phyloP scores from a whole-genome alignment of 2,329 filamentous ascomycete genomes.

The Xylariaceae sp. region DNA sequence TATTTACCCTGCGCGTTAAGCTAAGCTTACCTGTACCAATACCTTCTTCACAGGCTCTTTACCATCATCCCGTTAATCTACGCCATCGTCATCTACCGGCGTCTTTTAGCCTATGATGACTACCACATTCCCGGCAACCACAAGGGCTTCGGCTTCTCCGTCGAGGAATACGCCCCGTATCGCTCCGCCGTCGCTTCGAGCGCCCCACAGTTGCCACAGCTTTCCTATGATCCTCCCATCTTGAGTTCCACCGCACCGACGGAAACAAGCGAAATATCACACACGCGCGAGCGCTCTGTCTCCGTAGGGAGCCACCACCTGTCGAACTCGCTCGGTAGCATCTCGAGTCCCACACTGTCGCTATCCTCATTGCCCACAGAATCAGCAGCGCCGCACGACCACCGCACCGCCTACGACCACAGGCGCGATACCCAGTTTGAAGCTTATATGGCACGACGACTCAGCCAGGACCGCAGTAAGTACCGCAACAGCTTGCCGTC shows the following conservation, averaged over 20 bases:
- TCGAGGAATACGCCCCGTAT: conserved; percentile 30
- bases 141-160: conserved; percentile 43
- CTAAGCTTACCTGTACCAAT: neutral
- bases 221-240: conserved; percentile 26
- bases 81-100: conserved; percentile 43
- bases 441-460: conserved; percentile 37
- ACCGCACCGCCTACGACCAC: conserved; percentile 37
- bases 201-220: conserved; percentile 6
- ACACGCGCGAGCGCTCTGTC: conserved; percentile 19
- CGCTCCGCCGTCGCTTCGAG: conserved; percentile 15
- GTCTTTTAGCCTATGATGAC: conserved; percentile 45
- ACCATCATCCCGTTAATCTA: conserved; percentile 43
- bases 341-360: conserved; percentile 13
- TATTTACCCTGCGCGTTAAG: neutral
- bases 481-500: conserved; percentile 7
- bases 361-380: conserved; percentile 12
- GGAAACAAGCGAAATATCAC: conserved; percentile 1
- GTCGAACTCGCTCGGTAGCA: conserved; percentile 21
- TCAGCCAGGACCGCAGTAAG: conserved; percentile 23
- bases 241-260: neutral
- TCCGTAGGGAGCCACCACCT: conserved; percentile 23
- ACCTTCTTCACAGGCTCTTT: conserved; percentile 32
- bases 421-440: conserved; percentile 45
- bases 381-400: conserved; percentile 12
- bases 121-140: conserved; percentile 46